Conservation (phyloP, 225 moss, liverwort and hornwort genomes). For the Anthoceros angustus region DNA sequence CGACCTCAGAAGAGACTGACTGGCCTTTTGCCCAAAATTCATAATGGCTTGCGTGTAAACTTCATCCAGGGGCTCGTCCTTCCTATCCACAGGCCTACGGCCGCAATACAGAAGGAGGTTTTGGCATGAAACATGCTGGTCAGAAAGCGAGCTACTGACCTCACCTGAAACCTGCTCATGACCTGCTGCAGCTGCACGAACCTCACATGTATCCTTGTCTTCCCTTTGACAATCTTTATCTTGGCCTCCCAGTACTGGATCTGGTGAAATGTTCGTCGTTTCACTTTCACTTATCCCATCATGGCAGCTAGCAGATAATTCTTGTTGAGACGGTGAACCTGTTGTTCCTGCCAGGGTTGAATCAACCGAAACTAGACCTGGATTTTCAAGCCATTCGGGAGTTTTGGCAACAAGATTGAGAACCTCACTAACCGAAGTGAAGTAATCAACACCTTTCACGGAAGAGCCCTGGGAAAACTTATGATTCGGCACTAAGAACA, state of each 20-base stretch:
- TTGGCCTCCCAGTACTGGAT: too few species aligned
- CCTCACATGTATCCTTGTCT: too few species aligned
- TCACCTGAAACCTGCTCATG: too few species aligned
- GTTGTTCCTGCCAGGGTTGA: not conserved
- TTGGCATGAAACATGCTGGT: too few species aligned
- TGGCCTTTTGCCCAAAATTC: not conserved
- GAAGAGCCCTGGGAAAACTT: slow-evolving; percentile 16
- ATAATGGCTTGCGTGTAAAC: not conserved
- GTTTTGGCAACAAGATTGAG: slow-evolving; percentile 27
- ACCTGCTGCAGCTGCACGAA: too few species aligned
- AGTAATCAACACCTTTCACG: slow-evolving; percentile 27
- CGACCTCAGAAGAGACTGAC: not conserved
- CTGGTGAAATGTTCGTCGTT: too few species aligned
- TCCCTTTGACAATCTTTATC: too few species aligned
- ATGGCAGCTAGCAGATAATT: not conserved
- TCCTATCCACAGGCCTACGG: not conserved
- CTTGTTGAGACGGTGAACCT: not conserved
- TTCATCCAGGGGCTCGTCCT: not conserved
- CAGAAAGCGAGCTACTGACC: too few species aligned
- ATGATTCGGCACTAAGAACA: slow-evolving; percentile 26
- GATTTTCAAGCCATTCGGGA: slow-evolving; percentile 18
- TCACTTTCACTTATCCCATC: too few species aligned
- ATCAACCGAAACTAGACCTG: not conserved
- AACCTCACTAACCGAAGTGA: slow-evolving; percentile 30
- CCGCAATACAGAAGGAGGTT: too few species aligned